A percentile compares a stretch with the other conserved stretches of the same genome.
Conservation (phyloP, 1,284 basidiomycete species). For the Pseudozyma flocculosa region DNA sequence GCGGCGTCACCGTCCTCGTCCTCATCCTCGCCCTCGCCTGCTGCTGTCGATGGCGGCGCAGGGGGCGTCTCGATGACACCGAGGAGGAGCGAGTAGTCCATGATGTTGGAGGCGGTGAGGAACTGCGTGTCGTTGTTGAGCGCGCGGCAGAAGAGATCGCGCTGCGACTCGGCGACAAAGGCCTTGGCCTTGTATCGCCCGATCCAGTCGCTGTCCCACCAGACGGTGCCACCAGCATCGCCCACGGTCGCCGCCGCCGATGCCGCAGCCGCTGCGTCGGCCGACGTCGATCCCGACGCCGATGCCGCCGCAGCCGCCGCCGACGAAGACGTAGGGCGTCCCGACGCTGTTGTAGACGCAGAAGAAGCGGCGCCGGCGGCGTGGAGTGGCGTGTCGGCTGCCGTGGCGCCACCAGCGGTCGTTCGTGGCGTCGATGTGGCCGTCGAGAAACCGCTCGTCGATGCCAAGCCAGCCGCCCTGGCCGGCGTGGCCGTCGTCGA, state of each 20-base stretch:
- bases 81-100: constrained; percentile 54
- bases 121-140: constrained; percentile 47
- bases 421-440: no score
- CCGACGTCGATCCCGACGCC: background rate
- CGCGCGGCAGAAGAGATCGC: constrained; percentile 37
- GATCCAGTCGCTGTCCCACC: constrained; percentile 45
- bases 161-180: constrained; percentile 41
- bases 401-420: no score
- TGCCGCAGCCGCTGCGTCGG: constrained; percentile 2
- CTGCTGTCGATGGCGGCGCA: constrained; percentile 5
- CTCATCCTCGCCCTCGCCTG: constrained; percentile 1
- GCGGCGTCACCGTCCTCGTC: background rate
- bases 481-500: no score
- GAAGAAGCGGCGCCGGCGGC: no score
- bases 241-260: no score
- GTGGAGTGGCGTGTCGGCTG: no score
- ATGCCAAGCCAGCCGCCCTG: no score
- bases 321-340: background rate
- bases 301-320: background rate
- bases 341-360: no score
- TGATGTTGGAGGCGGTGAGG: constrained; percentile 45
- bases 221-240: constrained; percentile 12
- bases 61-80: constrained; percentile 39
- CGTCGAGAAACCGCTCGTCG: no score
- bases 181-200: constrained; percentile 30